Evolutionary conservation across 768 basidiomycete genomes (phyloP), one percentile per base, ranked within the genome.

Genomic region (Suillus discolor): DNA sequence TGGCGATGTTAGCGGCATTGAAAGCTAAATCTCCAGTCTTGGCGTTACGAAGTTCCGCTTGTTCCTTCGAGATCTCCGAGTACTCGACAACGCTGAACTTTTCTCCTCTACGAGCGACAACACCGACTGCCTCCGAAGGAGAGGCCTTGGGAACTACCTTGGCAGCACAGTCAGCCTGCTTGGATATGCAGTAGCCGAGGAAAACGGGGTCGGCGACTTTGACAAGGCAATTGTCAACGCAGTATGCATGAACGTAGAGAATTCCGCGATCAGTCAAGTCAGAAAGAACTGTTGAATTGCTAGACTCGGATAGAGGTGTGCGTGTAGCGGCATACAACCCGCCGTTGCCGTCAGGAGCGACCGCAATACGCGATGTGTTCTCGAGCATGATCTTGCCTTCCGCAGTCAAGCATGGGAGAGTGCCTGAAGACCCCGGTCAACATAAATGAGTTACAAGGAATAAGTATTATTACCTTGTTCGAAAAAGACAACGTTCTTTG

Each of bases 221-320:
- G 68, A 98, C 97, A 66, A 99, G 91, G 78, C 97, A 99, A 82
- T 99, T 99, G 83, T 99, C 97, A 71, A 99, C 97, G 73, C 97
- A 90, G 81, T 97, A 99, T 3, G 89, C 92, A 78, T 99, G 97
- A 59, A 99, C 84, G 78, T 97, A 97, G 65, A 88, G 84, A 68
- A 99, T 80, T 49, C 88, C 86, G 69, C 94, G 93, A 49, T 80
- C 75, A 31, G 82, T 80, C 68, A 99, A 85, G 76, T 99, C 95
- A 47, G 90, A 84, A 49, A 99, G 89, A 57, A 99, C 95, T 25
- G 91, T 91, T 23, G 85, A 81, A 69, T 84, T 83, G 75, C 87
- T 78, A 41, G 84, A 74, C 34, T 86, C 72, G 20, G 87, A 86
- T 25, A 97, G 75, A 3, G 94, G 92, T 31, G 87, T 76, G 41